A percentile compares a stretch with the other conserved stretches of the same genome.
These are phyloP conservation scores for Pythium sp. DNA, from an alignment of 352 stramenopile genomes.

Conservation along the genomic window DNA sequence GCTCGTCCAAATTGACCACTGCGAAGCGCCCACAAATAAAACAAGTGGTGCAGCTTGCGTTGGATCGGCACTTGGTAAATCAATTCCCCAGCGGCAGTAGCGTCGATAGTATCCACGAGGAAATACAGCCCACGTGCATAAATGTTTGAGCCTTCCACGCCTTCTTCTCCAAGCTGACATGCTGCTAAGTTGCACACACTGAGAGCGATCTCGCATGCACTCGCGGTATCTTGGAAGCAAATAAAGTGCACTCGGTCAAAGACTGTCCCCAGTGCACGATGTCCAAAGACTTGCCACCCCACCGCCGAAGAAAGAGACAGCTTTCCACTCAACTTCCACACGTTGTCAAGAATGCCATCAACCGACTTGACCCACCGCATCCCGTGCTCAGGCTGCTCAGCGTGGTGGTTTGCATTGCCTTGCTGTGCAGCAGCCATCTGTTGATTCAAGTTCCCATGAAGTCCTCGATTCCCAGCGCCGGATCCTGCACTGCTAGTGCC, in stretches of 20 bases:
- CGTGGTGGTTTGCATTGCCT: conserved; percentile 9
- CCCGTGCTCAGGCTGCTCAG: conserved; percentile 20
- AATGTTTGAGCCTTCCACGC: conserved; percentile 15
- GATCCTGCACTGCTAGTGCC: background rate
- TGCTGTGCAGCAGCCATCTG: conserved; percentile 22
- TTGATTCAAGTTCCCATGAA: conserved; percentile 24
- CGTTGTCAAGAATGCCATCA: conserved; percentile 49
- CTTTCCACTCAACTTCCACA: conserved; percentile 72
- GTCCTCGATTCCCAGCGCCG: conserved; percentile 3
- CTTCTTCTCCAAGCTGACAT: conserved; percentile 8
- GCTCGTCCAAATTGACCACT: conserved; percentile 40
- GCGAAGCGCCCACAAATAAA: conserved; percentile 52
- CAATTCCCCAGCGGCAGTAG: conserved; percentile 19
- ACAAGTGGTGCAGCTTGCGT: conserved; percentile 42
- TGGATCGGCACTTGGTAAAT: conserved; percentile 40
- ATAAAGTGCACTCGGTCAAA: conserved; percentile 50
- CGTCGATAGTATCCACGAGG: conserved; percentile 26
- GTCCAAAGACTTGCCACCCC: conserved; percentile 52
- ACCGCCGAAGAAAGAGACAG: conserved; percentile 38
- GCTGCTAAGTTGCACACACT: conserved; percentile 51
- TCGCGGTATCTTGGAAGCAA: conserved; percentile 57
- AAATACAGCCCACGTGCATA: conserved; percentile 36
- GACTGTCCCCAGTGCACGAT: conserved; percentile 38
- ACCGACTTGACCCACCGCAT: conserved; percentile 58
- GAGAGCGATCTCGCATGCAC: conserved; percentile 41